phyloP scores from a whole-genome alignment of 2,329 filamentous ascomycete genomes.

The Emmonsiellopsis sp. region DNA sequence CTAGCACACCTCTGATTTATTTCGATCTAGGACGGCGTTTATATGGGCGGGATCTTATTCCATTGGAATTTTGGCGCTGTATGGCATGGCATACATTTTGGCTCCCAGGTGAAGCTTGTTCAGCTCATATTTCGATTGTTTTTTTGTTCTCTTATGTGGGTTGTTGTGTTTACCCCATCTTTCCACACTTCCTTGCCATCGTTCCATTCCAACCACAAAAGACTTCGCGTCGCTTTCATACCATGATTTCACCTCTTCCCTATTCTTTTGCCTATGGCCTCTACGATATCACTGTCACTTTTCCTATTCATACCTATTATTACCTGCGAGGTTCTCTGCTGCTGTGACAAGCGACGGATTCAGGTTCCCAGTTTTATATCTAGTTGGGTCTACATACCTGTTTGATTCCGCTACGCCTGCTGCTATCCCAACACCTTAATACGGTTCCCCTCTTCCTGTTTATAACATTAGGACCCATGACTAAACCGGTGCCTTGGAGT shows the following conservation, averaged over 20 bases:
- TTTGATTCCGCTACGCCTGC: too few relatives aligned
- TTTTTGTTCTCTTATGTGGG: not conserved
- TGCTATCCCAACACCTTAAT: too few relatives aligned
- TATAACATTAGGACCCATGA: too few relatives aligned
- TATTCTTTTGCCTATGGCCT: not conserved
- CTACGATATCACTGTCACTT: not conserved
- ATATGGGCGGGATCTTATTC: not conserved
- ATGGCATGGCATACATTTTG: not conserved
- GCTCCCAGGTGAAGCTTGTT: not conserved
- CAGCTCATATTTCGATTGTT: not conserved
- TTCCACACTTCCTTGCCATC: not conserved
- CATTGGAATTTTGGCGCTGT: constrained; percentile 1
- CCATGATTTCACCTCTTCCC: not conserved
- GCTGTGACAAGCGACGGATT: too few relatives aligned
- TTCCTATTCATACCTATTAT: not conserved
- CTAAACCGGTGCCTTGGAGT: too few relatives aligned
- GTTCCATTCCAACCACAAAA: too few relatives aligned
- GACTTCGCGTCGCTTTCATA: too few relatives aligned
- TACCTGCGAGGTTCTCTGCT: too few relatives aligned
- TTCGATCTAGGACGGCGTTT: not conserved
- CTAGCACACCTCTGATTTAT: not conserved
- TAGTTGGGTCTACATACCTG: too few relatives aligned
- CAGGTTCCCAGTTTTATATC: too few relatives aligned
- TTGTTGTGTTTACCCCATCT: not conserved
- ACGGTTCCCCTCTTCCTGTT: too few relatives aligned